Base-by-base conservation (phyloP, 176 grass and related monocot genomes). In the Chrysopogon serrulatus region DNA sequence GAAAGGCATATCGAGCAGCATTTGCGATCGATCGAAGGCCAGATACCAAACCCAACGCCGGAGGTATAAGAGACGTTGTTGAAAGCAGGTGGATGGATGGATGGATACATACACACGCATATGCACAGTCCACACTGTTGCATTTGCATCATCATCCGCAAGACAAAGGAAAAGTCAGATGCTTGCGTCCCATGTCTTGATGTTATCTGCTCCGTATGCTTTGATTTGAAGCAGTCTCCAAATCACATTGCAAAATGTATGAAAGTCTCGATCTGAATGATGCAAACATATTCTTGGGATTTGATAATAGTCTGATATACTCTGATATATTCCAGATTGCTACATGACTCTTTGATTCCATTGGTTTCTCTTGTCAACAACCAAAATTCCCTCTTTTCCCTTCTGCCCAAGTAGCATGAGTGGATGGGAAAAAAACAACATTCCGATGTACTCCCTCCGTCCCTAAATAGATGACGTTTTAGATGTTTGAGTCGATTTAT, bases 21-120 rank as follows among this genome's bases (percentile, higher is more conserved):
- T 78, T 86, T 84, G 84, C 26, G 33, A 40, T 37, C 36, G 5
- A 37, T 37, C 36, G 36, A 10, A 26, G 63, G 27, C n/a, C 41
- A 81, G 90, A 86, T 91, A 86, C 86, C 82, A 85, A 92, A 91
- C 80, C 90, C 88, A 89, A 84, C 83, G 39, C 79, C 59, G 80
- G 41, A 83, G 60, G 69, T 37, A 27, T 26, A 44, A 75, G 47
- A 21, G 48, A 75, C 30, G 73, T 23, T n/a, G 28, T 13, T 74
- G 57, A 27, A 61, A 61, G 51, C 51, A 56, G 56, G 56, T 60
- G 23, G n/a, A 28, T 14, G 35, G 61, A 17, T 47, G 3, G n/a
- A n/a, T 2, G 54, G 23, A 80, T 19, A n/a, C 47, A 47, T 47
- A 85, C 76, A 76, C 51, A 77, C 85, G 78, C 64, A 65, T 64